phyloP scores from a whole-genome alignment of 2,329 filamentous ascomycete species.

The Blumeriella jaapii region DNA sequence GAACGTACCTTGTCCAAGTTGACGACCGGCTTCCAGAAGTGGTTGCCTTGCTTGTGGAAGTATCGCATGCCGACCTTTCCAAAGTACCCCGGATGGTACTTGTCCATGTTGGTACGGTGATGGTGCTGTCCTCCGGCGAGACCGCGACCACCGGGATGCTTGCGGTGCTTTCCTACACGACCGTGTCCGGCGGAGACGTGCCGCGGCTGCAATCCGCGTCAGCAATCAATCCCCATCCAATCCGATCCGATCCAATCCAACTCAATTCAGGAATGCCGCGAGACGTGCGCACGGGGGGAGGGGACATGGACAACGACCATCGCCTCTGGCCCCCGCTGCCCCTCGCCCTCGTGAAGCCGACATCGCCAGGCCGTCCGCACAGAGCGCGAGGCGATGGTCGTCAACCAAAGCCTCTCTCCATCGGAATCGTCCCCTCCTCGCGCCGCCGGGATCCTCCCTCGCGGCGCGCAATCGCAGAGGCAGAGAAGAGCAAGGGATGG shows the following conservation, averaged over 20 bases:
- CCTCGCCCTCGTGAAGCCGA: no score
- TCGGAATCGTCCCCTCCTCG: background rate
- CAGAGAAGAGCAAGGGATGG: background rate
- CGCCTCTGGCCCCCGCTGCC: no score
- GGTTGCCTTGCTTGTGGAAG: constrained; percentile 93
- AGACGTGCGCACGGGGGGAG: no score
- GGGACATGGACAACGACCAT: no score
- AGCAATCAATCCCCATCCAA: constrained; percentile 14
- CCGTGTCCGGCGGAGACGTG: constrained; percentile 98
- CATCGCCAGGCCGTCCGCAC: no score
- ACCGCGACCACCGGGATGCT: constrained; percentile 75
- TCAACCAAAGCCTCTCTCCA: no score
- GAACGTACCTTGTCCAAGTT: constrained; percentile 88
- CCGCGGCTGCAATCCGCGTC: constrained; percentile 56
- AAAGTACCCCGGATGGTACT: constrained; percentile 99
- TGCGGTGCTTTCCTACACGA: constrained; percentile 98
- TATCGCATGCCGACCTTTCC: constrained; percentile 92
- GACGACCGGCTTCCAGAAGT: constrained; percentile 97
- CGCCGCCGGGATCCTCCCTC: background rate
- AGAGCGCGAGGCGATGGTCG: no score
- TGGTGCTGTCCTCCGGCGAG: constrained; percentile 99
- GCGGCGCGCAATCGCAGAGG: background rate
- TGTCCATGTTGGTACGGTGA: constrained; percentile 84
- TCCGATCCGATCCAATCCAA: background rate
- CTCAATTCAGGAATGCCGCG: no score